Base-by-base conservation (phyloP, 2,329 filamentous ascomycete species). In the Xylariaceae sp. region DNA sequence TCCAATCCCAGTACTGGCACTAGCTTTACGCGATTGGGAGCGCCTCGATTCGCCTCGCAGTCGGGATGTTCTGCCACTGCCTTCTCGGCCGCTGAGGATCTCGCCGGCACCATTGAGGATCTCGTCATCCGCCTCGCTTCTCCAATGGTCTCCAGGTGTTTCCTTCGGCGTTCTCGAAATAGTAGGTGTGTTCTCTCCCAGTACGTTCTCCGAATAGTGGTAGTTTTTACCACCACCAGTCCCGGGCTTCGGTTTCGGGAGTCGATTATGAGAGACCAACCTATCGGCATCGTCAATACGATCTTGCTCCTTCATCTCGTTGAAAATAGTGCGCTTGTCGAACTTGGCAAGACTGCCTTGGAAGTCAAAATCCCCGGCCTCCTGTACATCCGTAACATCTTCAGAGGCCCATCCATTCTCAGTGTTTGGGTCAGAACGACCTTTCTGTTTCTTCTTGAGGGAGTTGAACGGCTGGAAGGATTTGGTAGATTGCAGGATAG, bases 351-450 rank as follows among this genome's bases (percentile, higher is more conserved):
- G 78, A 59, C 91, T 91, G 49, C 84, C 86, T 62, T 89, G 86
- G 64, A 97, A 97, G 69, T 97, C 93, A 63, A 97, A 97, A 55
- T 97, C 94, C 11, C 89, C 90, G 77, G 94, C 82, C 66, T 95
- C 93, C 71, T 93, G 89, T 18, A 94, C 89, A 66, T 97, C 94
- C 0, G 90, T 97, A 18, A 93, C 92, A 65, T 97, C 93, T 66
- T 97, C 94, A 0, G 93, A 97, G 4, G 90, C 91, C 92, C 93
- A 97, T 3, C 90, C 93, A 67, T 90, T 95, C 41, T 90, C 81
- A 9, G 70, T 70, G 39, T 59, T 61, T 12, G 52, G 55, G 31
- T 67, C 67, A 42, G 67, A 70, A 60, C 70, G 75, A 51, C 68
- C 73, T 54, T 74, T 76, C 60, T 75, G 71, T 56, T 65, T 73